Percentiles rank a stretch among this genome's conserved stretches.
Evolutionary conservation across 345 rosid species (phyloP).

Genomic region (Clausena lansium): DNA sequence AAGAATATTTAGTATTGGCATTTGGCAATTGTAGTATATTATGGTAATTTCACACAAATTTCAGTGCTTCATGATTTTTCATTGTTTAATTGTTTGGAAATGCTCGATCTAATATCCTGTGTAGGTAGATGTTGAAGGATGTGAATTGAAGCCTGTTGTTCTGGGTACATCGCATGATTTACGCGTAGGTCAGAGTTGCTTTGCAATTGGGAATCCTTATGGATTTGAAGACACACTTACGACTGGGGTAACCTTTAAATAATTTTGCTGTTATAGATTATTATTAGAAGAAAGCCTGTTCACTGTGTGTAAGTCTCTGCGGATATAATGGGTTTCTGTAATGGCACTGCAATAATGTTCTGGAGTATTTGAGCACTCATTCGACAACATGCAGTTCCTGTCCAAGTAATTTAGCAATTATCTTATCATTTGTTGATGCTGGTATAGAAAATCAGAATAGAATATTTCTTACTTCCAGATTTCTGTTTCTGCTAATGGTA

Average conservation of each 20-base stretch:
- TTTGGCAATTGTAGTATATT: not conserved
- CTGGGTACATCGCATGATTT: conserved; percentile 68
- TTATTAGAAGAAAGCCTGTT: not conserved
- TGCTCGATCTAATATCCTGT: not conserved
- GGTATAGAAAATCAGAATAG: not conserved
- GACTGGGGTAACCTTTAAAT: conserved; percentile 64
- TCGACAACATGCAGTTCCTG: not conserved
- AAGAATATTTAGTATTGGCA: not conserved
- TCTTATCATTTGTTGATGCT: not conserved
- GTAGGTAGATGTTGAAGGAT: conserved; percentile 72
- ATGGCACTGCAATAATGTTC: not conserved
- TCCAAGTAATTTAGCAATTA: not conserved
- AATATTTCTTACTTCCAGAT: conserved; percentile 6
- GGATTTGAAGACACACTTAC: conserved; percentile 92
- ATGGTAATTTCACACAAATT: not conserved
- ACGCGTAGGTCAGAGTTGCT: conserved; percentile 85
- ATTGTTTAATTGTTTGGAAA: not conserved
- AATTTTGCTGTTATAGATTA: not conserved
- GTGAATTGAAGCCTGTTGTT: conserved; percentile 60
- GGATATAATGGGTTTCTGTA: not conserved
- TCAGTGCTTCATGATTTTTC: not conserved
- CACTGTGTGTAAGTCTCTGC: not conserved
- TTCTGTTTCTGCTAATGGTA: not conserved
- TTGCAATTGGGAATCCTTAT: conserved; percentile 83
- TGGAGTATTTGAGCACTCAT: not conserved